These are phyloP conservation scores for Inga oerstediana DNA, from an alignment of 306 rosid genomes.

Conservation along the genomic window DNA sequence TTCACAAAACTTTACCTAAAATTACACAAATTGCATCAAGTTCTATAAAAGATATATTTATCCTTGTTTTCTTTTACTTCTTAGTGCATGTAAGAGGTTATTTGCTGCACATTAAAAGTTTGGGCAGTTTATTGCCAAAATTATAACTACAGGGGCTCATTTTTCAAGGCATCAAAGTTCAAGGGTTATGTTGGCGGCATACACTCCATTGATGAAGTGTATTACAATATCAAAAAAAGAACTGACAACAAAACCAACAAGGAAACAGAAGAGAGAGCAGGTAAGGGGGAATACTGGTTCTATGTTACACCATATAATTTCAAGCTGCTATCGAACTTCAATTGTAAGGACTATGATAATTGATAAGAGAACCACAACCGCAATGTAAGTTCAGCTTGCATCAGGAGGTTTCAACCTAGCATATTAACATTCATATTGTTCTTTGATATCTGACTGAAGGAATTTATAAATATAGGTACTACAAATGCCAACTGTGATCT, in stretches of 20 bases:
- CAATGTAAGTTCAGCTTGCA: neutral
- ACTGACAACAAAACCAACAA: conserved; percentile 21
- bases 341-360: neutral
- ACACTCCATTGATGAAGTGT: neutral
- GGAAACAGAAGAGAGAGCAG: conserved; percentile 14
- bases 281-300: neutral
- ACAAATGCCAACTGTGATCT: neutral
- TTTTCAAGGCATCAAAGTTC: neutral
- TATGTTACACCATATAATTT: neutral
- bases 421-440: neutral
- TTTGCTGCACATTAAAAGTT: neutral
- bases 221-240: conserved; percentile 1
- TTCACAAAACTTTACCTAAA: neutral
- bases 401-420: neutral
- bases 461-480: neutral
- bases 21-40: neutral
- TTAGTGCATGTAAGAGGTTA: neutral
- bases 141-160: no score
- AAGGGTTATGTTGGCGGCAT: neutral
- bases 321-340: neutral
- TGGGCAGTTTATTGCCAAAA: neutral
- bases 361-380: neutral
- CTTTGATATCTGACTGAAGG: neutral
- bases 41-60: neutral
- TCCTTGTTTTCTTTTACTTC: neutral